Evolutionary conservation across 73 alveolate species (phyloP), one percentile per base, ranked within the genome.

Genomic region (Symbiodinium natans): DNA sequence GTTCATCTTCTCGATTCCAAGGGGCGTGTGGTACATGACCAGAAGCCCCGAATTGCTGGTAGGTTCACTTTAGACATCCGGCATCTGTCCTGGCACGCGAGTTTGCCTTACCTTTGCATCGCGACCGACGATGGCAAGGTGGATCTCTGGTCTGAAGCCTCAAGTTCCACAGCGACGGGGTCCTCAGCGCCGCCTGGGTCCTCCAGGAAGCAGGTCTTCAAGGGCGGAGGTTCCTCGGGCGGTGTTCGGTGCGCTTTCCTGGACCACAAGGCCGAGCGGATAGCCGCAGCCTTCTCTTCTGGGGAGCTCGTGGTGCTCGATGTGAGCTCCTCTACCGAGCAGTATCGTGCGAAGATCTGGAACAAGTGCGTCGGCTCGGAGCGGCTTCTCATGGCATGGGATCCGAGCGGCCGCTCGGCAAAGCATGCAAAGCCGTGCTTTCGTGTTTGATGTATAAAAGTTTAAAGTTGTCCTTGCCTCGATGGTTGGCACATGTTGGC

Each of bases 31-130:
- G 34, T n/a, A 21, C 94, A 29, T 7, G 59, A 27, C 38, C 94
- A 86, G 59, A 86, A 86, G 83, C 94, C 94, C 13, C 68, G 95
- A 54, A 56, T 40, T 46, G 59, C 59, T 46, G 59, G 59, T 27
- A 75, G 48, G 11, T 75, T 88, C 85, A 88, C 95, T 27, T 31
- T 88, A 27, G 63, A 74, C 34, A 39, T 88, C 34, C 73, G 95
- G 15, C 95, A 88, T 46, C 36, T 88, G 31, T 59, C 84, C 42
- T 88, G 95, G 95, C 95, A 88, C 86, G 43, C 84, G 23, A 63
- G 86, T 10, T 59, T 88, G 95, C 95, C 95, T 2, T 88, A 88
- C 86, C 71, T 88, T 11, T 88, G 95, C 85, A 88, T 88, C 85
- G 42, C 84, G 71, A 88, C 95, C 25, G 95, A 88, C 68, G 95